Evolutionary conservation across 2,329 filamentous ascomycete genomes (phyloP).

Genomic region (Septoria linicola): DNA sequence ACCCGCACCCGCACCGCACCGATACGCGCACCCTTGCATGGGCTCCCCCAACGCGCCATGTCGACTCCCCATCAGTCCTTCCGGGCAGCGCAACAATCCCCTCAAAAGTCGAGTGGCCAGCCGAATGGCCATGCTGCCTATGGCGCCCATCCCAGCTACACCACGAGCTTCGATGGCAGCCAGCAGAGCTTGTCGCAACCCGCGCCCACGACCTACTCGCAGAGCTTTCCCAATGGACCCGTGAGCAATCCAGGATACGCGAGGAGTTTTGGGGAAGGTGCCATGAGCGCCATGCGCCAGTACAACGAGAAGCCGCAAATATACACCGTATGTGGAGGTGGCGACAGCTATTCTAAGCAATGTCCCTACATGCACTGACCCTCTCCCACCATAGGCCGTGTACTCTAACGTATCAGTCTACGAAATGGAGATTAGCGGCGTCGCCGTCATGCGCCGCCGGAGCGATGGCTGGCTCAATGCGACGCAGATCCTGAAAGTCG

Average conservation of each 20-base stretch:
- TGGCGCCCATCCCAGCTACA: slow-evolving; percentile 30
- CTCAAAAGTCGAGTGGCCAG: slow-evolving; percentile 25
- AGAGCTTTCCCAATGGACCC: slow-evolving; percentile 38
- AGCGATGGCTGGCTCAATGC: slow-evolving; percentile 97
- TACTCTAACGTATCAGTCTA: slow-evolving; percentile 97
- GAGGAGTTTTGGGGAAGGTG: slow-evolving; percentile 35
- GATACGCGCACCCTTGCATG: slow-evolving; percentile 17
- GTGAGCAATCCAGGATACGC: slow-evolving; percentile 42
- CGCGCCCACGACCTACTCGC: slow-evolving; percentile 27
- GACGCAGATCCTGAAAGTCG: slow-evolving; percentile 96
- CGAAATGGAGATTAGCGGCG: slow-evolving; percentile 93
- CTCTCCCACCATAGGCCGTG: slow-evolving; percentile 59
- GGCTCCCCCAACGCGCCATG: slow-evolving; percentile 25
- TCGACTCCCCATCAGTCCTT: slow-evolving; percentile 32
- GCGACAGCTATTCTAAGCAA: too few relatives aligned
- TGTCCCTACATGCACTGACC: neutral
- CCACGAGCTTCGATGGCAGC: slow-evolving; percentile 33
- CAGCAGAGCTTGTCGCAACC: slow-evolving; percentile 26
- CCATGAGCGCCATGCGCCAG: slow-evolving; percentile 26
- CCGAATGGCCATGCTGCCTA: slow-evolving; percentile 23
- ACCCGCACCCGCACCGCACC: slow-evolving; percentile 5
- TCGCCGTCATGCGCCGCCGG: slow-evolving; percentile 93
- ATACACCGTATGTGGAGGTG: slow-evolving; percentile 45
- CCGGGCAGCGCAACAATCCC: slow-evolving; percentile 26
- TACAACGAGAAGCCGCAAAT: slow-evolving; percentile 47